Base-by-base conservation (phyloP, 352 stramenopile genomes). In the Pseudoperonospora humuli region DNA sequence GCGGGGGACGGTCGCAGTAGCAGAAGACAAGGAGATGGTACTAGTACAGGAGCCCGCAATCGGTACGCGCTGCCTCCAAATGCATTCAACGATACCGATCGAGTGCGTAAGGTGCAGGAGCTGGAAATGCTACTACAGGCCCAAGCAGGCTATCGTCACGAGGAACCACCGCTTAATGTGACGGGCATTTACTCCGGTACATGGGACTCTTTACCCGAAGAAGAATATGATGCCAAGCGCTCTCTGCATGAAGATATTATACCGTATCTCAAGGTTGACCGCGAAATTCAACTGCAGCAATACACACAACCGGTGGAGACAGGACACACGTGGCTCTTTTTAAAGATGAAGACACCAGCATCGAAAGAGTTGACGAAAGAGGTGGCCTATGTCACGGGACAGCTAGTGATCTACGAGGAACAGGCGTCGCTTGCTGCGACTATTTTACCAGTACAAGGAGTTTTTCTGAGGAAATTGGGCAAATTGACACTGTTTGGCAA, bases 401-500 rank as follows among this genome's bases (percentile, higher is more conserved):
- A 91, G 50, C 59, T 88, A 40, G 77, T 91, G 14, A 85, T 91
- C 29, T 87, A 91, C 53, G 79, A 91, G 34, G 69, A 91, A 36
- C 68, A 86, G 51, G 69, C 77, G 14, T 86, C 75, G 8, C 60
- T 91, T 4, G 75, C 79, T 0, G 77, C 75, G 0, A 91, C 79
- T 9, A 91, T 91, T 45, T 35, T 93, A 7, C 75, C 78, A 0
- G 74, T 93, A n/a, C 74, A 88, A 28, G 81, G 81, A 15, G 74
- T 93, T 17, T 93, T 91, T 45, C 50, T 93, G 9, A 55, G 79
- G 1, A 76, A 75, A 24, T 54, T 82, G 15, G 78, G 52, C 37
- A 86, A 74, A 45, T 59, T 93, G 32, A 89, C 76, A 45, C 59
- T 93, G 3, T 91, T 89, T 45, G 75, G 78, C 35, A 93, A 93